phyloP scores from a whole-genome alignment of 2,329 filamentous ascomycete species.

The Scedosporium dehoogii region DNA sequence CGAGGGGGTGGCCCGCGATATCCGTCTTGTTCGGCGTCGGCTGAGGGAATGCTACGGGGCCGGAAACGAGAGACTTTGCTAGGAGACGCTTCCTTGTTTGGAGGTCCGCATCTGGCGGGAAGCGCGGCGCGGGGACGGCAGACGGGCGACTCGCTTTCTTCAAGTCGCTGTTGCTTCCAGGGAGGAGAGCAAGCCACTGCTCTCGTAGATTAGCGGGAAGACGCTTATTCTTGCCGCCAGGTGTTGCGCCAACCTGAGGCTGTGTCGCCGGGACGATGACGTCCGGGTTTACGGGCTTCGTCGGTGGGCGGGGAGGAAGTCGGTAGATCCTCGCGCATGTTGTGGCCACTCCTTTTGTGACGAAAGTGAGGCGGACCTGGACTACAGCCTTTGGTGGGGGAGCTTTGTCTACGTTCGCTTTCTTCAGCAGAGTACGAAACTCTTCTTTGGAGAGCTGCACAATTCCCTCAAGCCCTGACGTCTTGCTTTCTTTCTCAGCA shows the following conservation, averaged over 20 bases:
- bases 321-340: constrained; percentile 78
- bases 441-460: background rate
- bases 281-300: constrained; percentile 12
- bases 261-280: constrained; percentile 37
- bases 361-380: constrained; percentile 56
- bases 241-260: constrained; percentile 13
- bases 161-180: constrained; percentile 8
- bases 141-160: background rate
- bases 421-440: constrained; percentile 9
- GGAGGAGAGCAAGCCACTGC: constrained; percentile 60
- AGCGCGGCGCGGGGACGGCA: constrained; percentile 8
- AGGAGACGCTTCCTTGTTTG: constrained; percentile 32
- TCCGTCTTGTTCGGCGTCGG: constrained; percentile 25
- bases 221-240: constrained; percentile 1
- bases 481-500: background rate
- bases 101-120: constrained; percentile 17
- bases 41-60: constrained; percentile 19
- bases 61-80: constrained; percentile 37
- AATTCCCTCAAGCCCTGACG: background rate
- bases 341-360: constrained; percentile 59
- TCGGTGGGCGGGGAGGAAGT: constrained; percentile 38
- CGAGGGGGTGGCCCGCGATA: constrained; percentile 47
- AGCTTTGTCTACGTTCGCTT: background rate
- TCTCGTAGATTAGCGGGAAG: constrained; percentile 44
- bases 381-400: constrained; percentile 33